phyloP scores from a whole-genome alignment of 1,284 basidiomycete species.

The Sporisorium sorghi region DNA sequence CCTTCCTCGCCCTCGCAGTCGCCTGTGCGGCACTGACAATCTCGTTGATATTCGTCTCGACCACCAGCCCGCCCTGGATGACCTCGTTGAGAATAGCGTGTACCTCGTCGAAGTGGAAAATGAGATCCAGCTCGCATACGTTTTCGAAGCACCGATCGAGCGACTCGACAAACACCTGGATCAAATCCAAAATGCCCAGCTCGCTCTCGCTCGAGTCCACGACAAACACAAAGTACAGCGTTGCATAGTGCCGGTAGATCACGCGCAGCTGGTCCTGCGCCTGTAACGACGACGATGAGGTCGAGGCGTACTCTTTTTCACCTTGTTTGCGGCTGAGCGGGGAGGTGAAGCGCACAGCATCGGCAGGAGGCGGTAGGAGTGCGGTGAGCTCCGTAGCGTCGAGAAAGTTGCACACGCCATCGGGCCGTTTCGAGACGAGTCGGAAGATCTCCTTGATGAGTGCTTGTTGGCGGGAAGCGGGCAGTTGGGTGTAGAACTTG shows the following conservation, averaged over 20 bases:
- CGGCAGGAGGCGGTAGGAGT: conserved; percentile 56
- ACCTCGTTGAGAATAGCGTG: conserved; percentile 94
- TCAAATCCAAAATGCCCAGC: conserved; percentile 93
- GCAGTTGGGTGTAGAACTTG: conserved; percentile 82
- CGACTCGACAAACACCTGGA: conserved; percentile 99
- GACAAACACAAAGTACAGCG: conserved; percentile 95
- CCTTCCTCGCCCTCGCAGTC: conserved; percentile 41
- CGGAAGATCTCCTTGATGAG: conserved; percentile 64
- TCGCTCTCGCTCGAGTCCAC: conserved; percentile 96
- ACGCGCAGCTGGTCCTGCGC: conserved; percentile 60
- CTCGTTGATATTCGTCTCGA: conserved; percentile 97
- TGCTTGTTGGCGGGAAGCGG: conserved; percentile 62
- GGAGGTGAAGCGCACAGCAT: conserved; percentile 42
- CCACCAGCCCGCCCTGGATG: conserved; percentile 93
- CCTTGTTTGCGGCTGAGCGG: conserved; percentile 14
- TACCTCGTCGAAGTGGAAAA: conserved; percentile 98
- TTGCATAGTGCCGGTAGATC: conserved; percentile 79
- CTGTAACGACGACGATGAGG: not conserved
- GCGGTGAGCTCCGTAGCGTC: conserved; percentile 66
- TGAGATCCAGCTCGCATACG: conserved; percentile 97
- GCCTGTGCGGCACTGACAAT: conserved; percentile 75
- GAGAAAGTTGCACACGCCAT: conserved; percentile 66
- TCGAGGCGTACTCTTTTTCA: conserved; percentile 4
- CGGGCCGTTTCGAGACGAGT: conserved; percentile 63
- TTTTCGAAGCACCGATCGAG: conserved; percentile 96